Evolutionary conservation across 2,329 filamentous ascomycete genomes (phyloP), one percentile per base, ranked within the genome.

Genomic region (Rutstroemia sp.): DNA sequence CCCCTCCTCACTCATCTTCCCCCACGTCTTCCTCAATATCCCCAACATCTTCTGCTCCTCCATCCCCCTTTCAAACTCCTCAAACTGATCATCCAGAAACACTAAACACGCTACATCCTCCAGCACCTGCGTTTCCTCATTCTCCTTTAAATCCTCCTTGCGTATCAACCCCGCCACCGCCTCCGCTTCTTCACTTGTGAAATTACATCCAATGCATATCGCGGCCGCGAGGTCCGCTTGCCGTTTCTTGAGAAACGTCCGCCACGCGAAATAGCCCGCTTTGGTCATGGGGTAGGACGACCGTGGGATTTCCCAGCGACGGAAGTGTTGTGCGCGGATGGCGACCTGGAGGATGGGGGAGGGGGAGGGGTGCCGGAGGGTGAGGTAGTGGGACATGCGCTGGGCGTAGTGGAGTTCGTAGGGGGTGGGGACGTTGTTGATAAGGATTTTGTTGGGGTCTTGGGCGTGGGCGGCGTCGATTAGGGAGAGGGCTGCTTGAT

Each of bases 91-190:
- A 68, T 94, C 89, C 62, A 95, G 73, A 69, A 95, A 95, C 27
- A 95, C 89, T 55, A 95, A 73, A 68, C 89, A 95, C 3, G 90
- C 90, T 47, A 90, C 87, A 72, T 95, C 90, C 74, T 95, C 90
- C 60, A 95, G 76, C 6, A 82, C 78, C 75, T 92, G 87, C 54
- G 86, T 84, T 69, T 90, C 86, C 58, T 78, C 75, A 57, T 83
- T 79, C 54, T 74, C 73, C 67, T 77, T 78, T 63, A 95, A 72
- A 55, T 84, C 83, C 69, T 94, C 88, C 72, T 95, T 95, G 59
- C 87, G 78, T 53, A 95, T 86, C 70, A 94, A 72, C n/a, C 79
- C 77, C 2, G 80, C 87, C 1, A 92, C 81, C 36, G 84, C 75
- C 56, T 76, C 76, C 6, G 82, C 75, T 45, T 87, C 82, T 6